A percentile compares a stretch with the other conserved stretches of the same genome.
phyloP scores from a whole-genome alignment of 108 stramenopile species.

The Hondaea fermentalgiana region DNA sequence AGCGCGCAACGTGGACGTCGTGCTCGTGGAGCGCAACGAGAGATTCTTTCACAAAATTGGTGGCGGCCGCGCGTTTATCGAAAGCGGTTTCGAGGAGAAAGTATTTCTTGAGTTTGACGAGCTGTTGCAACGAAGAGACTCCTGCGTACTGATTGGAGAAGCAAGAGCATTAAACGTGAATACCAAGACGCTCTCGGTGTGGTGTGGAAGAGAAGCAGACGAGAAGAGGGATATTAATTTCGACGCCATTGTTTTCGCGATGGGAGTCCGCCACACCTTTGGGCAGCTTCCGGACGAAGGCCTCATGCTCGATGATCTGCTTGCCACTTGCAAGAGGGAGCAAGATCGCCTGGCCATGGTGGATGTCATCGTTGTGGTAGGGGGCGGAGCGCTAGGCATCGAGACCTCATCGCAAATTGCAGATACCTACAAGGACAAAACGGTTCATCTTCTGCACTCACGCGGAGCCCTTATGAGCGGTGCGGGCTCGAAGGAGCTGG shows the following conservation, averaged over 20 bases:
- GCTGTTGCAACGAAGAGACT: not conserved
- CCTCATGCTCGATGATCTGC: not conserved
- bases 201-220: not conserved
- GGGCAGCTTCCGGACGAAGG: not conserved
- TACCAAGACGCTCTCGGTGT: not conserved
- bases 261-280: not conserved
- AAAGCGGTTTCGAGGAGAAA: not conserved
- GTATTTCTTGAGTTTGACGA: not conserved
- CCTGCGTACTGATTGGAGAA: not conserved
- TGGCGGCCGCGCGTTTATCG: not conserved
- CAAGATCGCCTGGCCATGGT: not conserved
- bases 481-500: not conserved
- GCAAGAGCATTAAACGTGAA: not conserved
- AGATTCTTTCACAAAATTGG: slow-evolving; percentile 2
- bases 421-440: not conserved
- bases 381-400: not conserved
- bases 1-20: not conserved
- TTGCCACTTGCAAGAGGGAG: not conserved
- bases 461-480: not conserved
- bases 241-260: not conserved
- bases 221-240: not conserved
- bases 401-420: not conserved
- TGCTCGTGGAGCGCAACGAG: not conserved
- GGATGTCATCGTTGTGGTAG: not conserved
- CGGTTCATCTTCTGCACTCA: not conserved